A percentile compares a stretch with the other conserved stretches of the same genome.
phyloP scores from a whole-genome alignment of 345 rosid species.

The Lagerstroemia speciosa region DNA sequence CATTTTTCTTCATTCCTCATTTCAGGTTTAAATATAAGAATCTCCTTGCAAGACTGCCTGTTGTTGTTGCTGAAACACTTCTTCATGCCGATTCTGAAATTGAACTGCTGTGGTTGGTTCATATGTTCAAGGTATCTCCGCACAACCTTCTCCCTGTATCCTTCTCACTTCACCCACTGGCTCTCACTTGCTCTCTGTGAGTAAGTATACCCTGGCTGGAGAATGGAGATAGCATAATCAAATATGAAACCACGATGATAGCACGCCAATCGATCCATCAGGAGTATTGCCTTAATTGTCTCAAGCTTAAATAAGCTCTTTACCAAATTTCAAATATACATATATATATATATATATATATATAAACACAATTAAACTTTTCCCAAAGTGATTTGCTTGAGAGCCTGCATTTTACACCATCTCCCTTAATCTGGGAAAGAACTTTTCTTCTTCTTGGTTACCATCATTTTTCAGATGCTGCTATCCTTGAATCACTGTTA shows the following conservation, averaged over 20 bases:
- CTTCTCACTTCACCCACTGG: not conserved
- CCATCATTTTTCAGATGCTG: not conserved
- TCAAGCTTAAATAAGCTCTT: not conserved
- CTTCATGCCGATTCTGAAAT: constrained; percentile 72
- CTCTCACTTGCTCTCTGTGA: not conserved
- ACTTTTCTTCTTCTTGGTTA: too few relatives aligned
- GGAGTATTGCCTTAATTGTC: not conserved
- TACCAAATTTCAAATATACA: not conserved
- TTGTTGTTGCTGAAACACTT: constrained; percentile 81
- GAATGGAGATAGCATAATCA: not conserved
- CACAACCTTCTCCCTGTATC: not conserved
- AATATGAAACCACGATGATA: not conserved
- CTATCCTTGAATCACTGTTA: not conserved
- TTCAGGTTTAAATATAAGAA: constrained; percentile 68
- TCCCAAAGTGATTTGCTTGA: too few relatives aligned
- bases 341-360: too few relatives aligned
- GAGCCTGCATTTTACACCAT: too few relatives aligned
- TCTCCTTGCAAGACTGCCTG: constrained; percentile 71
- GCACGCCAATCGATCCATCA: not conserved
- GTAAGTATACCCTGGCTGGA: not conserved
- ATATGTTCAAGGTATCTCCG: constrained; percentile 76
- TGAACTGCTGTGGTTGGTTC: constrained; percentile 87
- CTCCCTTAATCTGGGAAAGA: too few relatives aligned
- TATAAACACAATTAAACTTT: not conserved
- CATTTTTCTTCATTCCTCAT: not conserved